phyloP scores from a whole-genome alignment of 1,284 basidiomycete species.

The Ustanciosporium gigantosporum region DNA sequence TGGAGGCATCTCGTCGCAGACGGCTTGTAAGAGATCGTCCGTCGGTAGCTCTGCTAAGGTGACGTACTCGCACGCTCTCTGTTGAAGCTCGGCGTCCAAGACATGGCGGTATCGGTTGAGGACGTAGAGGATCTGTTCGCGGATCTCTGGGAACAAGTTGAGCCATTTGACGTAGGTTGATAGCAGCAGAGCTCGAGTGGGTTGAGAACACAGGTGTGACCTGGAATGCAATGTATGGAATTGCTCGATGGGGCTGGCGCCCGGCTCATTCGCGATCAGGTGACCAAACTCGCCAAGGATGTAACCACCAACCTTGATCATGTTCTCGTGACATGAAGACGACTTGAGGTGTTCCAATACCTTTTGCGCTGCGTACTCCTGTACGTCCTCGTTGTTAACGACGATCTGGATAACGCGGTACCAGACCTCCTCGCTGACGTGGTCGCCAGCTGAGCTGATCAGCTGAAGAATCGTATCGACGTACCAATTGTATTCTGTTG shows the following conservation, averaged over 20 bases:
- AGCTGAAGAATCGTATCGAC: conserved; percentile 72
- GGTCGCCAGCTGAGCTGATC: conserved; percentile 93
- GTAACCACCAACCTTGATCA: conserved; percentile 96
- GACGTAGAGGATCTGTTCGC: conserved; percentile 86
- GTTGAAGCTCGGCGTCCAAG: conserved; percentile 95
- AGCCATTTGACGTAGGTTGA: conserved; percentile 99
- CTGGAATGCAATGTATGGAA: conserved; percentile 93
- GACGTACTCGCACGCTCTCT: conserved; percentile 76
- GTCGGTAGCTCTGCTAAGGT: conserved; percentile 63
- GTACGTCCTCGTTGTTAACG: conserved; percentile 93
- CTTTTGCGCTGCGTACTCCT: conserved; percentile 87
- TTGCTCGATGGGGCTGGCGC: conserved; percentile 91
- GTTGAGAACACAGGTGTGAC: conserved; percentile 88
- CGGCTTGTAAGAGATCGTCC: conserved; percentile 86
- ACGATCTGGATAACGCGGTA: conserved; percentile 98
- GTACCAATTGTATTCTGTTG: conserved; percentile 69
- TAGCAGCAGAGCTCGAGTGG: conserved; percentile 87
- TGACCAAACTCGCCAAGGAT: conserved; percentile 93
- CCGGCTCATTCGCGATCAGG: conserved; percentile 89
- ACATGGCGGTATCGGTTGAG: conserved; percentile 94
- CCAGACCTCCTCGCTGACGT: conserved; percentile 99
- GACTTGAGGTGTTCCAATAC: conserved; percentile 86
- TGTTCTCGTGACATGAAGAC: conserved; percentile 89
- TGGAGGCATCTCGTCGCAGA: conserved; percentile 98
- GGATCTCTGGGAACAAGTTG: conserved; percentile 98